Evolutionary conservation across 768 basidiomycete species (phyloP).

Genomic region (Tremella yokohamensis): DNA sequence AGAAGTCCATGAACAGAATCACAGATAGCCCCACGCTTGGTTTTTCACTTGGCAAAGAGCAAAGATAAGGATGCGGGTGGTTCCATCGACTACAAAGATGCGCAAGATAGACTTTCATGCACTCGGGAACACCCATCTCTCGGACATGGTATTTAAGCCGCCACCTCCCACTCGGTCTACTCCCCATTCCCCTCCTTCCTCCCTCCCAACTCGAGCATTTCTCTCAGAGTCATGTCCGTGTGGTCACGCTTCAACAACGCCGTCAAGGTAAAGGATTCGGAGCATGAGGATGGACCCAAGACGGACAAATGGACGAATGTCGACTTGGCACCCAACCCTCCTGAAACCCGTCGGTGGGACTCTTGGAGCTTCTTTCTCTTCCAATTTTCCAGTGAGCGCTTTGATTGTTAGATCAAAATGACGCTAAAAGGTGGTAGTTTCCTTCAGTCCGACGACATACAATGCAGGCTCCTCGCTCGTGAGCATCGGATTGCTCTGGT

Average conservation of each 20-base stretch:
- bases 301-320: constrained; percentile 9
- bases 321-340: constrained; percentile 16
- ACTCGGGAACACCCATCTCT: too few species aligned
- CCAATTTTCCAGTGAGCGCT: constrained; percentile 4
- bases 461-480: constrained; percentile 8
- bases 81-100: too few species aligned
- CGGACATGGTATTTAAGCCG: too few species aligned
- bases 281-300: constrained; percentile 9
- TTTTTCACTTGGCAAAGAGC: too few species aligned
- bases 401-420: background rate
- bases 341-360: constrained; percentile 12
- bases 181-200: too few species aligned
- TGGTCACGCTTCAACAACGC: background rate
- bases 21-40: too few species aligned
- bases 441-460: constrained; percentile 11
- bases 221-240: too few species aligned
- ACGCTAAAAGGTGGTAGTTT: background rate
- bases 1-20: too few species aligned
- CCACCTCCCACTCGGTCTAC: too few species aligned
- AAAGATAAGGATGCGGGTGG: too few species aligned
- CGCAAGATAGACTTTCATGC: too few species aligned
- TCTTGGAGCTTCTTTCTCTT: constrained; percentile 18
- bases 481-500: constrained; percentile 8
- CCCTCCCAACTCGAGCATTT: too few species aligned
- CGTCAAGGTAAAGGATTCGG: constrained; percentile 10